Evolutionary conservation across 164 flowering plant genomes (phyloP).

Genomic region (Magnolia sinica): DNA sequence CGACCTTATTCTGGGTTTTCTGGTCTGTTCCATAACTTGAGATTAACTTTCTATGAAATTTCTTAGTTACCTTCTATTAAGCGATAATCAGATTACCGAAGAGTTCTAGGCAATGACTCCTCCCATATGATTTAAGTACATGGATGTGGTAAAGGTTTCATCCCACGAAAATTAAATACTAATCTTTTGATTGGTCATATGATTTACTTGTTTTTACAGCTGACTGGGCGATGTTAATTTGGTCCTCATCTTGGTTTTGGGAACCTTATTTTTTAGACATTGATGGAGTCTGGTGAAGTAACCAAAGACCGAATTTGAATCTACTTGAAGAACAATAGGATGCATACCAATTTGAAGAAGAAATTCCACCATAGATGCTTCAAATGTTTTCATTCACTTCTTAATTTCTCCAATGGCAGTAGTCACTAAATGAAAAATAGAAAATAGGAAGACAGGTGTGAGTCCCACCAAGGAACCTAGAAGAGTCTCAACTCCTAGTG

Average conservation of each 20-base stretch:
- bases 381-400: no score
- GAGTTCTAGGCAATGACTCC: neutral
- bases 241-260: neutral
- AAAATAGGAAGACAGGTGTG: no score
- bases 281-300: neutral
- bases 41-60: slow-evolving; percentile 17
- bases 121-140: neutral
- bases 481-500: no score
- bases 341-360: no score
- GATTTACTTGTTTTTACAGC: neutral
- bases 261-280: no score
- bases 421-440: no score
- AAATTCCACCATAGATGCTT: no score
- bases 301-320: no score
- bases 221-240: neutral
- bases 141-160: neutral
- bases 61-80: neutral
- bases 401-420: no score
- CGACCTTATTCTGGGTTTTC: slow-evolving; percentile 78
- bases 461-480: no score
- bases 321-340: no score
- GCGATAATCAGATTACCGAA: neutral
- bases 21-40: slow-evolving; percentile 54
- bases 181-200: neutral
- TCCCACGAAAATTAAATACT: neutral